phyloP scores from a whole-genome alignment of 2,329 filamentous ascomycete genomes.

The Aspergillus cejpii region DNA sequence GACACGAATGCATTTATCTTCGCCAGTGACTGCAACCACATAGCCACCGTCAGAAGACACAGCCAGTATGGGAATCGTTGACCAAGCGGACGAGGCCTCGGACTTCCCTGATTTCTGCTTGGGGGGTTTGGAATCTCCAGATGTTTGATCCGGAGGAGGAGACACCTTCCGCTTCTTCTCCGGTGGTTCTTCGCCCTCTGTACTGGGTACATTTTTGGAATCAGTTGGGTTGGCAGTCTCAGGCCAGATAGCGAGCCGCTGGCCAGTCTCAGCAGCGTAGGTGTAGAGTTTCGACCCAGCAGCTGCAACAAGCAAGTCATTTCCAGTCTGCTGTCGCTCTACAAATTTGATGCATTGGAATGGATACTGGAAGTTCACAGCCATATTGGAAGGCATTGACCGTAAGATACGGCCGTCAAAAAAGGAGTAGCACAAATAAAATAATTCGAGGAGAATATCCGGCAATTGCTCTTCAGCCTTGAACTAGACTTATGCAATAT shows the following conservation, averaged over 20 bases:
- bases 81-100: conserved; percentile 29
- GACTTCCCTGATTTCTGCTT: conserved; percentile 17
- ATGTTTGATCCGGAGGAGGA: conserved; percentile 18
- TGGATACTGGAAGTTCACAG: conserved; percentile 41
- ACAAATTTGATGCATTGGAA: conserved; percentile 56
- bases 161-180: conserved; percentile 43
- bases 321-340: conserved; percentile 18
- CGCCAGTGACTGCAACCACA: conserved; percentile 72
- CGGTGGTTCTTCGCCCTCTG: conserved; percentile 33
- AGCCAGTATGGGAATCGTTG: conserved; percentile 63
- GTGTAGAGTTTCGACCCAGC: conserved; percentile 65
- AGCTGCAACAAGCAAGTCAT: conserved; percentile 61
- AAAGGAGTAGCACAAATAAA: neutral
- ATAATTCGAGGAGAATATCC: neutral
- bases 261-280: conserved; percentile 54
- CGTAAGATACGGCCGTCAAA: neutral
- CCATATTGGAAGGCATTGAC: conserved; percentile 22
- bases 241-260: conserved; percentile 57
- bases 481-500: neutral
- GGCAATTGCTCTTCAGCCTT: neutral
- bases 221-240: conserved; percentile 22
- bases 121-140: conserved; percentile 9
- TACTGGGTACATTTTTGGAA: conserved; percentile 18
- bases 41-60: conserved; percentile 59
- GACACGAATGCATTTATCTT: conserved; percentile 85